Percentiles rank a stretch among this genome's conserved stretches.
Conservation (phyloP, 192 early-diverging fungal species). For the Backusella tarrabulga region DNA sequence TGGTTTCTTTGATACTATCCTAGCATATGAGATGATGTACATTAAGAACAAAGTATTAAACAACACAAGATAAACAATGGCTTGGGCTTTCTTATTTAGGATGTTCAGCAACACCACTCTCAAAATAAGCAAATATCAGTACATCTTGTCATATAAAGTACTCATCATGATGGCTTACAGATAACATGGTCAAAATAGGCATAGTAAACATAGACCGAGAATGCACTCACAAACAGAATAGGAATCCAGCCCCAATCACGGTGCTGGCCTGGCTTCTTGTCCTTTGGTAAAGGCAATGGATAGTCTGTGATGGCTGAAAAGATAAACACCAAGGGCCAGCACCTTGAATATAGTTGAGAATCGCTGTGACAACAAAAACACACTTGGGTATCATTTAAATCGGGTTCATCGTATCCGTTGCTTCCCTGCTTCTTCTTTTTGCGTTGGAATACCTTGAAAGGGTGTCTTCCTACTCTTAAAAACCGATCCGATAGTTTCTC, state of each 20-base stretch:
- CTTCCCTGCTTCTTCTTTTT: not conserved
- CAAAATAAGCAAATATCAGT: not conserved
- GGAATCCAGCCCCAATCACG: conserved; percentile 32
- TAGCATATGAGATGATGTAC: conserved; percentile 40
- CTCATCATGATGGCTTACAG: conserved; percentile 12
- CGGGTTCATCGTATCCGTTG: not conserved
- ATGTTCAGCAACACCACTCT: conserved; percentile 20
- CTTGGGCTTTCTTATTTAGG: conserved; percentile 8
- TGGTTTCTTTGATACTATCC: conserved; percentile 39
- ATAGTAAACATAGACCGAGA: conserved; percentile 27
- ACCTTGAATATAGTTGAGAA: conserved; percentile 14
- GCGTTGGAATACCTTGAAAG: not conserved
- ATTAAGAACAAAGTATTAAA: conserved; percentile 36
- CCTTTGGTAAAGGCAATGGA: conserved; percentile 24
- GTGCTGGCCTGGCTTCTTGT: conserved; percentile 22
- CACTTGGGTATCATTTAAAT: not conserved
- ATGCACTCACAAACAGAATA: conserved; percentile 20
- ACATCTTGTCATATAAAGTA: not conserved
- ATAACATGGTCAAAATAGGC: conserved; percentile 21
- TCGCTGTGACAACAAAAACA: not conserved
- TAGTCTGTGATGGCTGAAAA: conserved; percentile 24
- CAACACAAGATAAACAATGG: conserved; percentile 38
- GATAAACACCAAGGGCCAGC: conserved; percentile 25
- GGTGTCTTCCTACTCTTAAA: not conserved
- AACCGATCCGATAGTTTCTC: not conserved